Evolutionary conservation across 2,329 filamentous ascomycete genomes (phyloP).

Genomic region (Acarospora socialis): DNA sequence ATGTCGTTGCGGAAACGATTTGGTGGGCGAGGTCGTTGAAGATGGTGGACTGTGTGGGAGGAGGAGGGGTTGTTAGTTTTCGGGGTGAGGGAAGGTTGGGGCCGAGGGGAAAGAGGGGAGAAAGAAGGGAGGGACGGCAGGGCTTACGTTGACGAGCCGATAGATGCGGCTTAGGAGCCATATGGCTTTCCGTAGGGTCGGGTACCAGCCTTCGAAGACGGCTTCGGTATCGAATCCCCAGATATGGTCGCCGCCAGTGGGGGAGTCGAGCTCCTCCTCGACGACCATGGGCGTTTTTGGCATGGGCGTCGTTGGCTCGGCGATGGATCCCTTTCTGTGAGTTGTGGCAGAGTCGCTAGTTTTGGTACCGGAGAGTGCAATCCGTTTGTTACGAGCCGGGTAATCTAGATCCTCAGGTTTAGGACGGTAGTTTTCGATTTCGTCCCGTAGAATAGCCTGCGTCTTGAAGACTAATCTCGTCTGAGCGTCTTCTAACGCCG

Average conservation of each 20-base stretch:
- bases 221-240: constrained; percentile 44
- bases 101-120: background rate
- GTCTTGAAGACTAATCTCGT: constrained; percentile 52
- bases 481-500: constrained; percentile 53
- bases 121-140: background rate
- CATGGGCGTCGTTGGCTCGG: constrained; percentile 23
- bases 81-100: constrained; percentile 6
- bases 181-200: constrained; percentile 51
- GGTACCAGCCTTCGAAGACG: constrained; percentile 48
- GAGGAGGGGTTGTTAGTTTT: constrained; percentile 13
- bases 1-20: constrained; percentile 81
- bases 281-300: constrained; percentile 37
- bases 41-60: constrained; percentile 40
- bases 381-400: constrained; percentile 36
- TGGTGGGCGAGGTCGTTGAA: constrained; percentile 61
- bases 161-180: constrained; percentile 57
- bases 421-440: constrained; percentile 52
- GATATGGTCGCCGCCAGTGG: constrained; percentile 28
- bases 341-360: constrained; percentile 33
- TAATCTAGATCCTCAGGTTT: constrained; percentile 53
- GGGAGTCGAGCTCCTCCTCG: constrained; percentile 35
- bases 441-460: constrained; percentile 47
- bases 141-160: constrained; percentile 48
- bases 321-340: constrained; percentile 36
- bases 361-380: constrained; percentile 27